Evolutionary conservation across 805 yeast species (phyloP), one percentile per base, ranked within the genome.

Genomic region (Candida quercuum): DNA sequence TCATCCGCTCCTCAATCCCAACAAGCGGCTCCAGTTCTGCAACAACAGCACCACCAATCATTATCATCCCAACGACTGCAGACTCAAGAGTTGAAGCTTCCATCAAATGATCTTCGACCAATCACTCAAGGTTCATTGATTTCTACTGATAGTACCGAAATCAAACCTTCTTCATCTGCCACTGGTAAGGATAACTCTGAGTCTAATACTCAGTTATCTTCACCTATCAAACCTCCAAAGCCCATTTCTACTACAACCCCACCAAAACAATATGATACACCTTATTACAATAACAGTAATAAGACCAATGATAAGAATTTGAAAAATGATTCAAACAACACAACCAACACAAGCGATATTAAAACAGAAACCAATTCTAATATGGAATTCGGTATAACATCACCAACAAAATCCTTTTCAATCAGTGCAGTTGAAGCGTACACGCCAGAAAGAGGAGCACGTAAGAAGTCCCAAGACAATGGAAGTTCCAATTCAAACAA

Each of bases 391-490:
- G 53, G 51, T 9, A 38, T 50, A 45, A 30, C 59, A 39, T 43
- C 52, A 36, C 72, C 73, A 12, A 56, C 63, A 1, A 71, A 71
- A 41, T 64, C 72, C 6, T 69, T 63, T 44, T 66, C 68, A 34
- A 63, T 68, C 2, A 66, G 69, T 22, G 73, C 78, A n/a, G 56
- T 74, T 45, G 84, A 78, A 47, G 80, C 82, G 5, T 75, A 74
- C 46, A 78, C 86, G 0, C 84, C 84, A 3, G 84, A 76, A 43
- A 56, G 84, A 27, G 81, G 81, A 5, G 42, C 53, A 6, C 45
- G 44, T 16, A 50, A 46, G 43, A 49, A 39, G 33, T 23, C 28
- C 18, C 36, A 42, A 22, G 31, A 31, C 13, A 29, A n/a, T n/a
- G n/a, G n/a, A n/a, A n/a, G n/a, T n/a, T n/a, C n/a, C n/a, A n/a